Percentiles rank a stretch among this genome's conserved stretches.
Conservation (phyloP, 331 rosid species). For the Arachis monticola region DNA sequence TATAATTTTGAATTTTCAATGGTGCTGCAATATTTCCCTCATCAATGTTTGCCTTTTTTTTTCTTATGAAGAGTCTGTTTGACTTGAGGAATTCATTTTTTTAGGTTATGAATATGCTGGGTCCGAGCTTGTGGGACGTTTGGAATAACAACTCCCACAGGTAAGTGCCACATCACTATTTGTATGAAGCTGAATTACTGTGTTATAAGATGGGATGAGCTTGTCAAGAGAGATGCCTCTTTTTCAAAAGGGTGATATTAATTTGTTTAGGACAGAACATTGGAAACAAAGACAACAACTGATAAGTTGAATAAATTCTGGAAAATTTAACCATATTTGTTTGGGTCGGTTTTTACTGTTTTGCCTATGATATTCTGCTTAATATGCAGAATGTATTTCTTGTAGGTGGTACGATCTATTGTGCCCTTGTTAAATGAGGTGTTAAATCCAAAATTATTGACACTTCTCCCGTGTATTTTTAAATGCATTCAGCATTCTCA, state of each 20-base stretch:
- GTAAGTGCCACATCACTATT: slow-evolving; percentile 49
- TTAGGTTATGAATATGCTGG: slow-evolving; percentile 94
- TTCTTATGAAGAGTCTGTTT: slow-evolving; percentile 19
- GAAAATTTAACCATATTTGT: neutral
- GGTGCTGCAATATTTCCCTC: slow-evolving; percentile 20
- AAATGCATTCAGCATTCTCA: slow-evolving; percentile 80
- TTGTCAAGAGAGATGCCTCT: slow-evolving; percentile 5
- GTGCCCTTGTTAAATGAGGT: slow-evolving; percentile 74
- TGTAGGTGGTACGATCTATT: slow-evolving; percentile 87
- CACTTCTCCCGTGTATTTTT: slow-evolving; percentile 88
- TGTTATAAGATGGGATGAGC: slow-evolving; percentile 13
- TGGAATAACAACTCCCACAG: slow-evolving; percentile 74
- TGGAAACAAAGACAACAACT: slow-evolving; percentile 1
- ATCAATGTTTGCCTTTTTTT: slow-evolving; percentile 11
- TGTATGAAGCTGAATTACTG: slow-evolving; percentile 2
- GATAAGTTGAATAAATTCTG: slow-evolving; percentile 17
- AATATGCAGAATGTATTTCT: slow-evolving; percentile 35
- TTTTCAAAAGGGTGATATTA: slow-evolving; percentile 2
- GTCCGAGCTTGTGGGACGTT: slow-evolving; percentile 96
- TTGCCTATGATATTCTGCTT: slow-evolving; percentile 27
- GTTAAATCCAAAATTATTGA: slow-evolving; percentile 79
- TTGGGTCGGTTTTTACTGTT: neutral
- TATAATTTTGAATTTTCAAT: slow-evolving; percentile 12
- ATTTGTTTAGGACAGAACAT: slow-evolving; percentile 6
- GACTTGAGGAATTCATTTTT: slow-evolving; percentile 32